Evolutionary conservation across 2,329 filamentous ascomycete species (phyloP).

Genomic region (Colletotrichum spinosum): DNA sequence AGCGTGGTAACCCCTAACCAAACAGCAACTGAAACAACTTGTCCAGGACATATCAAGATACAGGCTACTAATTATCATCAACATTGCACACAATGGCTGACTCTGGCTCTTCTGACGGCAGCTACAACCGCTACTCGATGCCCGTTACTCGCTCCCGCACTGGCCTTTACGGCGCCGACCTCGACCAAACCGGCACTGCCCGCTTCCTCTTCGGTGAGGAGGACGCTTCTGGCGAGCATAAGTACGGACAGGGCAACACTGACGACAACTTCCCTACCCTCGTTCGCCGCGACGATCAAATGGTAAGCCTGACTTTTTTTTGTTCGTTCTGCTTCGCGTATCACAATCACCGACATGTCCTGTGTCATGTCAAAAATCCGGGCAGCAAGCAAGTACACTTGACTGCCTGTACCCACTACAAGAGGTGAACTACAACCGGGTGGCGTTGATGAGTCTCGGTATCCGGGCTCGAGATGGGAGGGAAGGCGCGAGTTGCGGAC

Average conservation of each 20-base stretch:
- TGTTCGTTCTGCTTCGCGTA: neutral
- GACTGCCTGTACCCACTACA: neutral
- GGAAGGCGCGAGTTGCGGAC: slow-evolving; percentile 24
- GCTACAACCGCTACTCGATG: slow-evolving; percentile 93
- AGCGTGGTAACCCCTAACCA: neutral
- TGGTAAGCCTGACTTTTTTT: slow-evolving; percentile 57
- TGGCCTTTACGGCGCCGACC: slow-evolving; percentile 73
- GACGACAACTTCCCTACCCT: slow-evolving; percentile 92
- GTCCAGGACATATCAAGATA: slow-evolving; percentile 18
- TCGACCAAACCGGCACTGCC: slow-evolving; percentile 87
- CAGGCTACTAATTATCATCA: neutral
- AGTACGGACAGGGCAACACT: slow-evolving; percentile 73
- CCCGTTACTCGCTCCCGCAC: slow-evolving; percentile 80
- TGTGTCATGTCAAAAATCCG: neutral
- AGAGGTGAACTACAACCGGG: too few species aligned
- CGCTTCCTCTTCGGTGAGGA: slow-evolving; percentile 89
- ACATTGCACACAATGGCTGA: slow-evolving; percentile 29
- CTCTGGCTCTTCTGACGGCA: slow-evolving; percentile 51
- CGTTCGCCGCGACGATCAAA: slow-evolving; percentile 71
- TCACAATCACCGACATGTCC: neutral
- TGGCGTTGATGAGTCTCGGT: too few species aligned
- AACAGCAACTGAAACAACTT: slow-evolving; percentile 15
- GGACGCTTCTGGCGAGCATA: slow-evolving; percentile 74
- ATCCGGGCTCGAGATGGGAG: neutral
- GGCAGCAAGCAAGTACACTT: slow-evolving; percentile 15